These are phyloP conservation scores for Xylaria telfairii DNA, from an alignment of 495 filamentous ascomycete genomes.

Conservation along the genomic window DNA sequence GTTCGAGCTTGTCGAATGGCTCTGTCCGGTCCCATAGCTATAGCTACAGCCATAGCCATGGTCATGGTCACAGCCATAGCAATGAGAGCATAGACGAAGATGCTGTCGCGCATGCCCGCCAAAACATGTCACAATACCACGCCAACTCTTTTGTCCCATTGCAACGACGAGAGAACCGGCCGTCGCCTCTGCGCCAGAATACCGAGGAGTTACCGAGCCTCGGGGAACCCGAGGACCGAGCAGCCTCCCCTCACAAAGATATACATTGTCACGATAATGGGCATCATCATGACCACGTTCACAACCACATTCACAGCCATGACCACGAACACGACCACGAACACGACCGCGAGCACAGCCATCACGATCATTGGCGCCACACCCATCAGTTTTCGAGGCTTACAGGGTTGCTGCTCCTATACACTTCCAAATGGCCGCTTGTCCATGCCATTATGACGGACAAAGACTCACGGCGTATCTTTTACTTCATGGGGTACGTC, in stretches of 20 bases:
- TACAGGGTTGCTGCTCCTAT: constrained; percentile 68
- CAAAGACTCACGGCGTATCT: constrained; percentile 93
- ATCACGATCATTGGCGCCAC: constrained; percentile 40
- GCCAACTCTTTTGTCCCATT: constrained; percentile 43
- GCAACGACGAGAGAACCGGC: constrained; percentile 43
- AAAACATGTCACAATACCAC: constrained; percentile 41
- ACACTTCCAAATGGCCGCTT: constrained; percentile 72
- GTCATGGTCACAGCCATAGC: constrained; percentile 47
- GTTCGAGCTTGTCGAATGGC: constrained; percentile 36
- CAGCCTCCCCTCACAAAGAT: constrained; percentile 10
- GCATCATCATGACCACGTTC: constrained; percentile 24
- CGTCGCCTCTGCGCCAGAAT: constrained; percentile 38
- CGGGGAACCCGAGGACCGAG: constrained; percentile 17
- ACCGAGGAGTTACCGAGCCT: constrained; percentile 30
- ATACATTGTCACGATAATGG: constrained; percentile 14
- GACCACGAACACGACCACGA: constrained; percentile 32
- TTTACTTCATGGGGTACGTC: constrained; percentile 91
- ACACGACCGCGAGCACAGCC: constrained; percentile 35
- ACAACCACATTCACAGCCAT: constrained; percentile 34
- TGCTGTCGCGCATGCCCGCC: constrained; percentile 44
- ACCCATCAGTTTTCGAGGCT: constrained; percentile 58
- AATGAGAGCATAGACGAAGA: constrained; percentile 42
- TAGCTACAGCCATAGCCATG: constrained; percentile 34
- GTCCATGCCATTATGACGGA: constrained; percentile 85
- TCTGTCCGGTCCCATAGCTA: constrained; percentile 36